These are phyloP conservation scores for Melampsora americana DNA, from an alignment of 1,284 basidiomycete species.

Conservation along the genomic window DNA sequence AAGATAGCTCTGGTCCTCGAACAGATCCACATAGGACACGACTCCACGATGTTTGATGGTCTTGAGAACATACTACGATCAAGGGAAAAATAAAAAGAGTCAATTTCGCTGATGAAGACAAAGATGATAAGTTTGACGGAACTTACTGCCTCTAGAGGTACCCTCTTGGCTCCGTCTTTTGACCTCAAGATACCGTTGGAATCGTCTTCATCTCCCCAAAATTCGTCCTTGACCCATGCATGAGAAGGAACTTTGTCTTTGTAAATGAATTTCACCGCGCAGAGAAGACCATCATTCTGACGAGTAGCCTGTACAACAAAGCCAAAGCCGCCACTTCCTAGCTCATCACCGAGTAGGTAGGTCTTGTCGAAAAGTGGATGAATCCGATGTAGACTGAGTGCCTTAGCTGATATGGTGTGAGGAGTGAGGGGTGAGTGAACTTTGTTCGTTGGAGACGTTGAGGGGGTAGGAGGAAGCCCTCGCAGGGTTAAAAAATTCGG, in stretches of 20 bases:
- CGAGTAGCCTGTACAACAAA: slow-evolving; percentile 52
- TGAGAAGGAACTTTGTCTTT: slow-evolving; percentile 53
- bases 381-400: slow-evolving; percentile 4
- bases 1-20: slow-evolving; percentile 51
- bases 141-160: slow-evolving; percentile 36
- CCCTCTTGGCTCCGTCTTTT: slow-evolving; percentile 38
- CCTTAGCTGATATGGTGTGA: slow-evolving; percentile 32
- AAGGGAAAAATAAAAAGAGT: too few relatives aligned
- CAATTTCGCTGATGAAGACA: not conserved
- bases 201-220: slow-evolving; percentile 46
- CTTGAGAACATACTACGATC: slow-evolving; percentile 50
- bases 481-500: not conserved
- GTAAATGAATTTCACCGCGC: slow-evolving; percentile 53
- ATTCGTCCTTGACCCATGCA: slow-evolving; percentile 50
- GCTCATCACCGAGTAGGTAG: slow-evolving; percentile 28
- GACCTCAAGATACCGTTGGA: slow-evolving; percentile 51
- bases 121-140: not conserved
- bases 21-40: slow-evolving; percentile 52
- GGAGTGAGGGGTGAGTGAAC: slow-evolving; percentile 1
- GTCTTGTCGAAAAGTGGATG: slow-evolving; percentile 17
- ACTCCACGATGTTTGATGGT: slow-evolving; percentile 52
- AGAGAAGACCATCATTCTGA: slow-evolving; percentile 47
- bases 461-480: slow-evolving; percentile 14
- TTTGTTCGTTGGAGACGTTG: slow-evolving; percentile 14
- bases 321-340: slow-evolving; percentile 53